These are phyloP conservation scores for Pisolithus sp. DNA, from an alignment of 768 basidiomycete species.

Conservation along the genomic window DNA sequence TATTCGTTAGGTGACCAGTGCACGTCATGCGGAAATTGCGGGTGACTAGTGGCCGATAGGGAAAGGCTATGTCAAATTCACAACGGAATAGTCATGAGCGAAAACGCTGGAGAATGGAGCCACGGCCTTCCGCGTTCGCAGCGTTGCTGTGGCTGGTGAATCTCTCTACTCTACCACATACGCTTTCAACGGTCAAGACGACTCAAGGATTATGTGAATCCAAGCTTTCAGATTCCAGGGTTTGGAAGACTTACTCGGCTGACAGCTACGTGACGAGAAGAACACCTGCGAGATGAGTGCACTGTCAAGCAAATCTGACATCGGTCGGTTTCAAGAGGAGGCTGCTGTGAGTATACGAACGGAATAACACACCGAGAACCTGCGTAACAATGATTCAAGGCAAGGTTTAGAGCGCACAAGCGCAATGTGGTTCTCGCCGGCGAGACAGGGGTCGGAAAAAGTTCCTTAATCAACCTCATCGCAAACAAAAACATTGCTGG, in stretches of 20 bases:
- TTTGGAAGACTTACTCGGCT: not conserved
- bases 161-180: no score
- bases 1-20: not conserved
- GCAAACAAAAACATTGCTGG: constrained; percentile 22
- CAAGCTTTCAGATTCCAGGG: not conserved
- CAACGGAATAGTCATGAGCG: not conserved
- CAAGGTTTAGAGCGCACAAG: not conserved
- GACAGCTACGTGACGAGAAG: not conserved
- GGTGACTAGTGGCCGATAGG: not conserved
- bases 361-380: not conserved
- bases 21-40: not conserved
- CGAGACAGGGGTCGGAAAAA: constrained; percentile 34
- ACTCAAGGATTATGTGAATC: not conserved
- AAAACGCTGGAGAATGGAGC: not conserved
- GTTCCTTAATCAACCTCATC: constrained; percentile 40
- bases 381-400: not conserved
- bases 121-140: not conserved
- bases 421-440: constrained; percentile 26
- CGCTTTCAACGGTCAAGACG: not conserved
- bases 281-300: not conserved
- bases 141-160: not conserved
- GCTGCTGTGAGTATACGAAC: not conserved
- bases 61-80: not conserved
- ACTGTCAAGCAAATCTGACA: not conserved
- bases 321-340: not conserved